Evolutionary conservation across 805 yeast species (phyloP), one percentile per base, ranked within the genome.

Genomic region (Sugiyamaella qingdaonensis): DNA sequence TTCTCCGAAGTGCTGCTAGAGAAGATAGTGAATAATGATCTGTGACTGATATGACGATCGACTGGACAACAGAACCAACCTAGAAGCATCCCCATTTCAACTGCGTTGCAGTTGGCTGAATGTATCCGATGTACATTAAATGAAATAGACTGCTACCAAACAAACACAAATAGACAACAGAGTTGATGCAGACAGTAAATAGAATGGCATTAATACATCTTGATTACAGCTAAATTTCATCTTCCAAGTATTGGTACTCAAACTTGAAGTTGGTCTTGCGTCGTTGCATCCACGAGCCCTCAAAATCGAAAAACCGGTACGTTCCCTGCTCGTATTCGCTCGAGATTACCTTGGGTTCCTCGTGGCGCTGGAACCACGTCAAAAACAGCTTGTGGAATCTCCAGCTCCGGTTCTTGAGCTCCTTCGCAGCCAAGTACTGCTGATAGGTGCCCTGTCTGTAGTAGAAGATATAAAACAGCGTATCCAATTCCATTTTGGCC

Each of bases 401-500:
- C 99, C 99, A 92, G 27, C 92, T 89, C 62, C 96, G 79, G 55
- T 78, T 77, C 56, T 76, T 73, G 55, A 92, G 76, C 71, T 92
- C 97, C 60, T 81, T 78, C 1, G 97, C 95, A 2, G 97, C 87
- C 53, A 83, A 71, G 57, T 80, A 77, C 67, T 86, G 94, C 56
- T 84, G 80, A 62, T 85, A 85, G 14, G 85, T 76, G 27, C 85
- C 88, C 61, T 81, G 86, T 51, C 84, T 80, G 68, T 90, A 94
- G 72, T 94, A 94, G 71, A 94, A 94, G 48, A 92, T 86, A 75
- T 88, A 94, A 61, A 92, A 91, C 60, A 94, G 71, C 1, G 98
- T 92, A 64, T 90, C 97, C 32, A 83, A 74, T 64, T 89, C 95
- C 62, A 92, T 79, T 62, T 85, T 88, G 27, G 78, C 73, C 70